Evolutionary conservation across 805 yeast species (phyloP).

Genomic region (Komagataella populi): DNA sequence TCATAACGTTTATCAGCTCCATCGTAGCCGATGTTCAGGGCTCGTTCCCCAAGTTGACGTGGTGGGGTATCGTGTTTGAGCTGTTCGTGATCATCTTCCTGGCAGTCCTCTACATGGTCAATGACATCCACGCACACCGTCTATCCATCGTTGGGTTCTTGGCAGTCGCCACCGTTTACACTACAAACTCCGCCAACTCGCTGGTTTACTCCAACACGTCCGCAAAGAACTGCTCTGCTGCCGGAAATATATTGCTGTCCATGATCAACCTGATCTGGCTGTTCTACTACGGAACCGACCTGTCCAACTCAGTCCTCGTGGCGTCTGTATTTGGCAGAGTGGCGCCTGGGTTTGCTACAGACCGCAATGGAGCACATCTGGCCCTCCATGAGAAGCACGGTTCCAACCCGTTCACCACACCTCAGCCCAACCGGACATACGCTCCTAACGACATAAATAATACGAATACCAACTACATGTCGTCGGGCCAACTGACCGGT

Average conservation of each 20-base stretch:
- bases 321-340: not conserved
- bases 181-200: slow-evolving; percentile 71
- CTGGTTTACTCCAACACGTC: slow-evolving; percentile 59
- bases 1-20: slow-evolving; percentile 80
- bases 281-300: slow-evolving; percentile 76
- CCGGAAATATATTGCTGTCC: slow-evolving; percentile 77
- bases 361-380: slow-evolving; percentile 75
- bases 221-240: slow-evolving; percentile 74
- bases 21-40: slow-evolving; percentile 33
- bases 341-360: slow-evolving; percentile 65
- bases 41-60: slow-evolving; percentile 67
- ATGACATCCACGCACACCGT: slow-evolving; percentile 59
- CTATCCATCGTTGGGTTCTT: slow-evolving; percentile 39
- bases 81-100: slow-evolving; percentile 41
- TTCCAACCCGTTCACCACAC: not conserved
- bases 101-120: slow-evolving; percentile 39
- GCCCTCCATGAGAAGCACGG: slow-evolving; percentile 26
- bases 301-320: not conserved
- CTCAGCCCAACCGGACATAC: slow-evolving; percentile 4
- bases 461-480: not conserved
- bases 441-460: slow-evolving; percentile 9
- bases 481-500: slow-evolving; percentile 18
- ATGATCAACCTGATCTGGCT: slow-evolving; percentile 80
- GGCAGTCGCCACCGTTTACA: slow-evolving; percentile 69
- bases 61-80: slow-evolving; percentile 94